phyloP scores from a whole-genome alignment of 2,329 filamentous ascomycete genomes.

The Conoideocrella luteorostrata region DNA sequence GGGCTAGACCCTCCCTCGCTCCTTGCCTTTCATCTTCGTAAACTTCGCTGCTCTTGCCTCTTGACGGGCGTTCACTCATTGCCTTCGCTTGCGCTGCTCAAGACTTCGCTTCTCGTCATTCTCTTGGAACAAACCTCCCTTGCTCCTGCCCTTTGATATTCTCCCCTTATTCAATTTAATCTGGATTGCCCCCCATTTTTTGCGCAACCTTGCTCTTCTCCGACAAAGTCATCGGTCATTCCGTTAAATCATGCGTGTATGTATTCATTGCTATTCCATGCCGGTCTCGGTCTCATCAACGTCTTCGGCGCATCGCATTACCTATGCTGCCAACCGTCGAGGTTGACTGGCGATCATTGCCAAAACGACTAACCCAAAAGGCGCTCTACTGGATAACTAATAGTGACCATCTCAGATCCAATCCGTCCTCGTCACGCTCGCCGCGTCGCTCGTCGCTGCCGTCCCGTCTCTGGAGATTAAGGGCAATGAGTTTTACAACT shows the following conservation, averaged over 20 bases:
- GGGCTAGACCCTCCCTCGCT: not conserved
- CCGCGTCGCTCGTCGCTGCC: conserved; percentile 47
- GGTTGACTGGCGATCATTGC: not conserved
- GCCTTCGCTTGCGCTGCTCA: not conserved
- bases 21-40: not conserved
- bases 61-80: conserved; percentile 5
- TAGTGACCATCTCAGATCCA: conserved; percentile 22
- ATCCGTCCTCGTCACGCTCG: conserved; percentile 44
- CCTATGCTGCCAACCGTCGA: not conserved
- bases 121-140: conserved; percentile 8
- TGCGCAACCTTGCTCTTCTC: conserved; percentile 5
- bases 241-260: conserved; percentile 14
- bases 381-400: conserved; percentile 12
- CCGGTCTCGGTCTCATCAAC: not conserved
- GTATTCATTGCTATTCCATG: conserved; percentile 3
- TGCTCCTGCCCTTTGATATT: conserved; percentile 2
- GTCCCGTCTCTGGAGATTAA: conserved; percentile 51
- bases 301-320: not conserved
- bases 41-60: conserved; percentile 4
- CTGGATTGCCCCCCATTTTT: not conserved
- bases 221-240: not conserved
- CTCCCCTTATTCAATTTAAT: not conserved
- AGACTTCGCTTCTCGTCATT: conserved; percentile 16
- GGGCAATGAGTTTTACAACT: conserved; percentile 55
- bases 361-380: too few species aligned